Percentiles rank a stretch among this genome's conserved stretches.
phyloP scores from a whole-genome alignment of 805 yeast genomes.

The Sugiyamaella lignohabitans region DNA sequence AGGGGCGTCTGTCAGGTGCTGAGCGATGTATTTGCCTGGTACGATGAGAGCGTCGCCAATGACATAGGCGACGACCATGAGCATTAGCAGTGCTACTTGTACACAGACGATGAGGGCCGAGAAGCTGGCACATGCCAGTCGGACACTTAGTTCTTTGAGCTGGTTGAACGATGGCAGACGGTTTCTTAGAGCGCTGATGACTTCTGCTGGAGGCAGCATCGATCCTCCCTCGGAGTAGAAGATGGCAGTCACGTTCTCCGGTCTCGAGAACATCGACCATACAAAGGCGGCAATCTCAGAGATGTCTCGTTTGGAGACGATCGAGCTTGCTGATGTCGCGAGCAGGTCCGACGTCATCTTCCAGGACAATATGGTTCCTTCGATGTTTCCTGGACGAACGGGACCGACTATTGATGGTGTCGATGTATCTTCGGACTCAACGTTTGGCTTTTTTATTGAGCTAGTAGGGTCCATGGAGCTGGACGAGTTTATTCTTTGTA shows the following conservation, averaged over 20 bases:
- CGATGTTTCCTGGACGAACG: slow-evolving; percentile 19
- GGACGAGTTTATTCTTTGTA: too few relatives aligned
- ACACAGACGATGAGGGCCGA: slow-evolving; percentile 16
- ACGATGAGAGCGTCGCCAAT: slow-evolving; percentile 15
- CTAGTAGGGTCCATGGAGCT: too few relatives aligned
- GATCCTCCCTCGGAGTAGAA: not conserved
- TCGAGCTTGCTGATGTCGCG: slow-evolving; percentile 7
- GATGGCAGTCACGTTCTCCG: slow-evolving; percentile 14
- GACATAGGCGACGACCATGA: slow-evolving; percentile 19
- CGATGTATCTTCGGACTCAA: not conserved
- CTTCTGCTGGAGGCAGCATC: slow-evolving; percentile 20
- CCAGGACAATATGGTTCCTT: slow-evolving; percentile 22
- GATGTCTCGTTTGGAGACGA: slow-evolving; percentile 5
- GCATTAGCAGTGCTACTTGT: slow-evolving; percentile 17
- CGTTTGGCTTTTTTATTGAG: too few relatives aligned
- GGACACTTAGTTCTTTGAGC: slow-evolving; percentile 1
- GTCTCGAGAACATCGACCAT: slow-evolving; percentile 21
- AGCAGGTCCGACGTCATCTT: slow-evolving; percentile 22
- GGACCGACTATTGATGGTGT: slow-evolving; percentile 13
- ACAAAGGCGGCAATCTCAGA: slow-evolving; percentile 14
- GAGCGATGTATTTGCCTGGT: not conserved
- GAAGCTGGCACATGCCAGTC: slow-evolving; percentile 11
- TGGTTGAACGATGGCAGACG: slow-evolving; percentile 4
- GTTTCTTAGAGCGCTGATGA: slow-evolving; percentile 10
- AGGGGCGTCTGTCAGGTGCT: not conserved